Evolutionary conservation across 805 yeast genomes (phyloP).

Genomic region (Hanseniaspora lachancei): DNA sequence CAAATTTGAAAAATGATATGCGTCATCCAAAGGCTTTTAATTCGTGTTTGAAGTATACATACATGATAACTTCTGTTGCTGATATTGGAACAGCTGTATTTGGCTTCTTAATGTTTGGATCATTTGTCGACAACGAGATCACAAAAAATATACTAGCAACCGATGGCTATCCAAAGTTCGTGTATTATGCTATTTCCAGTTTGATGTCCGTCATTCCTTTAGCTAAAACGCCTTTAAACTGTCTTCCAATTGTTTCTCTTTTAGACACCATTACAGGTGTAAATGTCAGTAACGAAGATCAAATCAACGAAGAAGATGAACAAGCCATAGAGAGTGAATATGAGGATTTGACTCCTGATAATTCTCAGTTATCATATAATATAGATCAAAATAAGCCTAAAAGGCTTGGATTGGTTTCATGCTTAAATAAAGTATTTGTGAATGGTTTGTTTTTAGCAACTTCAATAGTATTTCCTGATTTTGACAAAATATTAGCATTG

Average conservation of each 20-base stretch:
- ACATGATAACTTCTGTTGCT: conserved; percentile 44
- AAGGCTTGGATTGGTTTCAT: conserved; percentile 4
- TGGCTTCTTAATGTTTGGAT: conserved; percentile 75
- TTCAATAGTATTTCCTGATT: conserved; percentile 59
- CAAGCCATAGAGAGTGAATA: conserved; percentile 9
- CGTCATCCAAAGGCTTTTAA: conserved; percentile 47
- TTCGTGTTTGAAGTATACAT: conserved; percentile 43
- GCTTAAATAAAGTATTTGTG: conserved; percentile 33
- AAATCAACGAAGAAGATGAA: conserved; percentile 10
- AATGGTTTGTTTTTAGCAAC: conserved; percentile 44
- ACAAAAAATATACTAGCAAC: conserved; percentile 62
- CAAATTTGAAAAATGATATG: conserved; percentile 62
- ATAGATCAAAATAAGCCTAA: not conserved
- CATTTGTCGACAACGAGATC: conserved; percentile 51
- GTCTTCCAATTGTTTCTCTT: conserved; percentile 68
- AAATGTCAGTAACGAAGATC: conserved; percentile 18
- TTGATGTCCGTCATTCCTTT: conserved; percentile 72
- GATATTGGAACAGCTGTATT: conserved; percentile 52
- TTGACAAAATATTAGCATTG: conserved; percentile 69
- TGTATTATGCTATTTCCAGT: conserved; percentile 46
- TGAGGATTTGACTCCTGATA: conserved; percentile 7
- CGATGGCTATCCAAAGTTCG: conserved; percentile 51
- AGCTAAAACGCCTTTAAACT: conserved; percentile 72
- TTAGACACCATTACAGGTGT: conserved; percentile 40
- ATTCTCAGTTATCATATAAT: not conserved